Conservation (phyloP, 331 rosid species). For the Rosa hybrid region DNA sequence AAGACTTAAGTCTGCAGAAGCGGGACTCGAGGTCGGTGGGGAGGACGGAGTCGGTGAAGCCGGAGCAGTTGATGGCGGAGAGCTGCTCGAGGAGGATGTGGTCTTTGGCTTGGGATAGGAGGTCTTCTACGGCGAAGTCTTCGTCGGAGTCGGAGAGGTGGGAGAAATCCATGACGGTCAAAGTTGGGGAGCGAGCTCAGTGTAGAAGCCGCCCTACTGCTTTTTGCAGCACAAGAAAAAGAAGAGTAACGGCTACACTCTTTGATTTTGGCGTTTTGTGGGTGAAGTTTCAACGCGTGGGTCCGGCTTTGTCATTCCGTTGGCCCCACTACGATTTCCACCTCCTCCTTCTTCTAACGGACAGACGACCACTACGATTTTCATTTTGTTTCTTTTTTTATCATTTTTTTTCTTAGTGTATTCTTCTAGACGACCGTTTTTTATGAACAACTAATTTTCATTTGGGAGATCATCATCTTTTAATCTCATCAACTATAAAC, state of each 20-base stretch:
- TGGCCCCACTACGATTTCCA: neutral
- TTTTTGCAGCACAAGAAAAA: neutral
- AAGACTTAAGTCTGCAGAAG: conserved; percentile 68
- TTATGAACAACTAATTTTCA: too few relatives aligned
- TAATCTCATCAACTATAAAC: too few relatives aligned
- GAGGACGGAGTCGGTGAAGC: conserved; percentile 49
- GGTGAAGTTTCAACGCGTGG: neutral
- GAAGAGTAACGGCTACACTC: conserved; percentile 6
- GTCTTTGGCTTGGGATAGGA: conserved; percentile 65
- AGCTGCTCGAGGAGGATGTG: conserved; percentile 62
- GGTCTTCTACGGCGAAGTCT: conserved; percentile 56
- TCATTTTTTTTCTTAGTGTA: too few relatives aligned
- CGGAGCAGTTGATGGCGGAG: conserved; percentile 70
- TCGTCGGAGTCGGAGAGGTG: conserved; percentile 46
- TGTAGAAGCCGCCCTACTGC: neutral
- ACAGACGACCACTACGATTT: neutral
- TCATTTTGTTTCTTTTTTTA: neutral
- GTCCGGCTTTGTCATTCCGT: neutral
- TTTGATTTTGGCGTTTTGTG: neutral
- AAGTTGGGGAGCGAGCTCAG: neutral
- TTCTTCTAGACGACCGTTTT: too few relatives aligned
- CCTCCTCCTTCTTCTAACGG: neutral
- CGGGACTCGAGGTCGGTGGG: conserved; percentile 71
- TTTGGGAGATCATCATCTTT: too few relatives aligned
- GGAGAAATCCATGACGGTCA: conserved; percentile 39